Evolutionary conservation across 2,329 filamentous ascomycete species (phyloP).

Genomic region (Fusarium odoratissimum): DNA sequence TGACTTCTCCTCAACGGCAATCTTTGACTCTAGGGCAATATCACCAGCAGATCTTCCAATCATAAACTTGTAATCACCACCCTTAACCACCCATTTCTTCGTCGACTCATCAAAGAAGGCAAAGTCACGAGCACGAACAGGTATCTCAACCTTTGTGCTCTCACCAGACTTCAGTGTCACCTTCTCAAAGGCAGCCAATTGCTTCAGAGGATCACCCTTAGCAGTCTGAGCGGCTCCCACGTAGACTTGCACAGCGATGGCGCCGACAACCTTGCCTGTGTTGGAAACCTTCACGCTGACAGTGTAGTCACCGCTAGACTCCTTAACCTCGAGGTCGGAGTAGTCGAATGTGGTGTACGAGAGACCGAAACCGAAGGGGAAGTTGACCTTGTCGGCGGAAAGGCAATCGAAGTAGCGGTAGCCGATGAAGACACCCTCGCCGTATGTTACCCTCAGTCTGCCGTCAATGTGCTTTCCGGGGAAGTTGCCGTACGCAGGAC

Average conservation of each 20-base stretch:
- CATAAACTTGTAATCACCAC: conserved; percentile 46
- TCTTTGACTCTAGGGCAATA: conserved; percentile 37
- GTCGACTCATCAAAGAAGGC: conserved; percentile 46
- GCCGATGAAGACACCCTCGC: conserved; percentile 77
- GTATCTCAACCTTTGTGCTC: conserved; percentile 41
- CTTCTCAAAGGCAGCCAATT: conserved; percentile 76
- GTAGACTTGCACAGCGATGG: conserved; percentile 69
- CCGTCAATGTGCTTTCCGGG: conserved; percentile 56
- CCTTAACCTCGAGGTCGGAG: conserved; percentile 65
- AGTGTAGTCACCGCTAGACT: conserved; percentile 50
- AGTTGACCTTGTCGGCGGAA: conserved; percentile 67
- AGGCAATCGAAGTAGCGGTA: conserved; percentile 75
- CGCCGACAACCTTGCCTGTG: conserved; percentile 63
- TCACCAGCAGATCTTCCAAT: conserved; percentile 44
- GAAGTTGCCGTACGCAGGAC: conserved; percentile 73
- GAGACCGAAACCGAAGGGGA: conserved; percentile 72
- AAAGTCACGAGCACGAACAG: conserved; percentile 42
- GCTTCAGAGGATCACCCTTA: conserved; percentile 59
- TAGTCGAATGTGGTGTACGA: conserved; percentile 61
- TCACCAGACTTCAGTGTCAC: conserved; percentile 52
- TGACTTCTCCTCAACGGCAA: conserved; percentile 35
- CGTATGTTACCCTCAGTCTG: conserved; percentile 71
- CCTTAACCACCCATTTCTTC: conserved; percentile 45
- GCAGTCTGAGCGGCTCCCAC: conserved; percentile 41
- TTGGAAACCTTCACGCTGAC: conserved; percentile 68